phyloP scores from a whole-genome alignment of 768 basidiomycete genomes.

The Suillus weaverae region DNA sequence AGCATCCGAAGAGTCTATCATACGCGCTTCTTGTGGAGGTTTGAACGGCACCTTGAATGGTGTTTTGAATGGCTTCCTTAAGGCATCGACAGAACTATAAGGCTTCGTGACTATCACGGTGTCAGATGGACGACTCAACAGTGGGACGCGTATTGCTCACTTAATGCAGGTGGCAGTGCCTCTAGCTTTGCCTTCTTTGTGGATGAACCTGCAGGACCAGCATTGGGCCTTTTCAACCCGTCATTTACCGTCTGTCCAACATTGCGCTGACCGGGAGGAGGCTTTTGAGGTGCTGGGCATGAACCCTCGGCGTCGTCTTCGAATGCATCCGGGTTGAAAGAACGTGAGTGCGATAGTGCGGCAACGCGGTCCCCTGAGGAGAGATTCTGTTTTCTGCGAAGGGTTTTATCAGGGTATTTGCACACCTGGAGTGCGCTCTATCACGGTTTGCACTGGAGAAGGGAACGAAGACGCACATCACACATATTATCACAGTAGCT shows the following conservation, averaged over 20 bases:
- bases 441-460: not conserved
- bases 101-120: constrained; percentile 45
- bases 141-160: constrained; percentile 14
- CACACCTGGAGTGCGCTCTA: constrained; percentile 55
- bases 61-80: constrained; percentile 52
- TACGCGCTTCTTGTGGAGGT: constrained; percentile 15
- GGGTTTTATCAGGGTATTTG: constrained; percentile 72
- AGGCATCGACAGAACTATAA: constrained; percentile 37
- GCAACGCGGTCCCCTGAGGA: constrained; percentile 40
- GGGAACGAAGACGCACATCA: constrained; percentile 53
- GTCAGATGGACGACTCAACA: not conserved
- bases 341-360: constrained; percentile 16
- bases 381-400: constrained; percentile 47
- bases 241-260: constrained; percentile 6
- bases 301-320: not conserved
- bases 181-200: constrained; percentile 24
- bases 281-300: not conserved
- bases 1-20: not conserved
- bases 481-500: constrained; percentile 76
- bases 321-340: not conserved
- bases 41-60: constrained; percentile 43
- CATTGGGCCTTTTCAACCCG: constrained; percentile 25
- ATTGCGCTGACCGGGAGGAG: not conserved
- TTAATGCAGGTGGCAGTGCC: constrained; percentile 23
- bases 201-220: constrained; percentile 12